Evolutionary conservation across 2,329 filamentous ascomycete genomes (phyloP).

Genomic region (Sclerotinia borealis): DNA sequence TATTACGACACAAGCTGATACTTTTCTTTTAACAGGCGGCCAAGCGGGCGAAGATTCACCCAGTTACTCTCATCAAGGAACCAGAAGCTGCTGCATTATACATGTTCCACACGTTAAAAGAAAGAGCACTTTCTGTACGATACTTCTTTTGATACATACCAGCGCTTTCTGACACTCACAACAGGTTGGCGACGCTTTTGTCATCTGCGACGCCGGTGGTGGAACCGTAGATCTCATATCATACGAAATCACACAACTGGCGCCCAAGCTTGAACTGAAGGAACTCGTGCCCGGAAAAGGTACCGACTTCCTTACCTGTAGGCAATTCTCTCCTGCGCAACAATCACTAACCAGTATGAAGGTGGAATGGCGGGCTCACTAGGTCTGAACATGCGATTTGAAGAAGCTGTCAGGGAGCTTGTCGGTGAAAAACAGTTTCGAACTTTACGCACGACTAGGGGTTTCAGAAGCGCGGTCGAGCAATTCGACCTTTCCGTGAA

Average conservation of each 20-base stretch:
- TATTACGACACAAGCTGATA: not conserved
- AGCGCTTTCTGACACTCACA: not conserved
- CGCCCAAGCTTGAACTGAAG: constrained; percentile 23
- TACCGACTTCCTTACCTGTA: constrained; percentile 5
- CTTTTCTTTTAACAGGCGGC: constrained; percentile 11
- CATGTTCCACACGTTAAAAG: constrained; percentile 13
- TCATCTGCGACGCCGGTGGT: constrained; percentile 32
- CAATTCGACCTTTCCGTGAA: constrained; percentile 33
- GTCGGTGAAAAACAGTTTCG: constrained; percentile 27
- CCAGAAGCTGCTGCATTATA: constrained; percentile 22
- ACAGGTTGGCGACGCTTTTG: constrained; percentile 26
- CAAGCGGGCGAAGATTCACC: constrained; percentile 8
- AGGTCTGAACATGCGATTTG: constrained; percentile 27
- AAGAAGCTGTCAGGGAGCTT: constrained; percentile 21
- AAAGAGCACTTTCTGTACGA: constrained; percentile 1
- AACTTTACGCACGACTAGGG: constrained; percentile 22
- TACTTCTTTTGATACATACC: constrained; percentile 16
- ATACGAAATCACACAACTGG: constrained; percentile 21
- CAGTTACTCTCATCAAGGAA: constrained; percentile 15
- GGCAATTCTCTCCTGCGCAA: not conserved
- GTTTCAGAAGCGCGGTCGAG: constrained; percentile 27
- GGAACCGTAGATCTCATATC: constrained; percentile 34
- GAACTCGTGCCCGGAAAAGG: constrained; percentile 26
- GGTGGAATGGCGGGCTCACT: constrained; percentile 27
- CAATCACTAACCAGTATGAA: not conserved